phyloP scores from a whole-genome alignment of 495 filamentous ascomycete species.

The Aspergillus conjunctus region DNA sequence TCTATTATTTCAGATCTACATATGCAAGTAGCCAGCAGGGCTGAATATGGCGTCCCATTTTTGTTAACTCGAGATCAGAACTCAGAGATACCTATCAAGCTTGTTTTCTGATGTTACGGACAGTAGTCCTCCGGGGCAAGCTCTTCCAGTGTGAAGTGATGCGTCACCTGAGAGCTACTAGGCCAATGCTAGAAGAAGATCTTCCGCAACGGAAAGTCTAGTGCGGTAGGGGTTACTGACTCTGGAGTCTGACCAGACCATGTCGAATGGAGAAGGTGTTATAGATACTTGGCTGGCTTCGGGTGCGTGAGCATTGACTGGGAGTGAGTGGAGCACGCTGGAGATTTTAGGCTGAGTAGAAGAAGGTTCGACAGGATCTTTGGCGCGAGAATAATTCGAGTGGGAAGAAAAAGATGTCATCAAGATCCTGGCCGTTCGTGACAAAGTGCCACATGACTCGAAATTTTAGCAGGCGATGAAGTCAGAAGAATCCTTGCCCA shows the following conservation, averaged over 20 bases:
- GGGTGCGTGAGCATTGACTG: neutral
- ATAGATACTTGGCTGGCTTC: neutral
- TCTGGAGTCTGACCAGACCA: neutral
- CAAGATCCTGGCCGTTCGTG: too few species aligned
- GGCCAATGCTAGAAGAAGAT: neutral
- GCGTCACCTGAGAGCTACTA: neutral
- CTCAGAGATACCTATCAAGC: too few species aligned
- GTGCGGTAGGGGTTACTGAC: neutral
- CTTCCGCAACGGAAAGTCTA: neutral
- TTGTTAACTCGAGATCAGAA: too few species aligned
- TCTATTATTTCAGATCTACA: too few species aligned
- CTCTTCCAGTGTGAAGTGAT: neutral
- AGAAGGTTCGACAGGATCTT: neutral
- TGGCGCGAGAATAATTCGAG: neutral
- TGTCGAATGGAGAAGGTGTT: neutral
- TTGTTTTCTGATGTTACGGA: too few species aligned
- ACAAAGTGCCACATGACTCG: too few species aligned
- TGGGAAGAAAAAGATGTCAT: neutral
- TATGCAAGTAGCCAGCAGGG: too few species aligned
- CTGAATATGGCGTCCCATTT: too few species aligned
- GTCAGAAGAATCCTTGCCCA: neutral
- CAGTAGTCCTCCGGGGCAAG: neutral
- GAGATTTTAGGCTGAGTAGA: slow-evolving; percentile 1
- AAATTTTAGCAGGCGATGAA: too few species aligned
- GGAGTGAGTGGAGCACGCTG: neutral